Evolutionary conservation across 352 stramenopile species (phyloP), one percentile per base, ranked within the genome.

Genomic region (Globisporangium lucens): DNA sequence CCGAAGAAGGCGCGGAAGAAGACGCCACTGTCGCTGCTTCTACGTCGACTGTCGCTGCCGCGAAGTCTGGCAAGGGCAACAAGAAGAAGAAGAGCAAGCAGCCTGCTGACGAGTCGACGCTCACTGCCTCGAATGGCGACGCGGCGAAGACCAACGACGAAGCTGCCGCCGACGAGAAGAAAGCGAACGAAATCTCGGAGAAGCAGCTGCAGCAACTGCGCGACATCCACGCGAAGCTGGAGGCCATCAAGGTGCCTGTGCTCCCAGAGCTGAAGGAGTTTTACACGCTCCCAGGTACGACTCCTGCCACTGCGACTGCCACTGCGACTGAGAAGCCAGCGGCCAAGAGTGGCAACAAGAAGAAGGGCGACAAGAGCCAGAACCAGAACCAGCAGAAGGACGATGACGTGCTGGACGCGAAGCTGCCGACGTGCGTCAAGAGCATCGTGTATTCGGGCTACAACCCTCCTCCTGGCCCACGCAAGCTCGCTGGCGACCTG

Each of bases 391-490:
- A 78, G 38, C 73, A 78, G 41, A 70, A 77, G 12, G 68, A 80
- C 38, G 74, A 87, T 55, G 62, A 71, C 20, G 56, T 79, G 61
- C 62, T 75, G 43, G 74, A 87, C 22, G 76, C 83, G 47, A 91
- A 85, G 66, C 76, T 95, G 27, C 89, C 87, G n/a, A 68, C 77
- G 56, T 98, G 91, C 74, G 60, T 98, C 52, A 88, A 95, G 72
- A 95, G 88, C 73, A 96, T 99, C 66, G 78, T 91, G 47, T 94
- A 98, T 64, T 98, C 90, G 67, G 94, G 93, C 53, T 99, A 97
- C 80, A 98, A 99, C 78, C 92, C 95, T 38, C 95, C 95, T n/a
- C 96, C 97, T 30, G 76, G 89, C 22, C 87, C 87, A 58, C 93
- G 97, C 68, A 92, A 93, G 69, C 80, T 98, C 33, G 80, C 93